Conservation (phyloP, 2,329 filamentous ascomycete genomes). For the Ophiostoma piceae region DNA sequence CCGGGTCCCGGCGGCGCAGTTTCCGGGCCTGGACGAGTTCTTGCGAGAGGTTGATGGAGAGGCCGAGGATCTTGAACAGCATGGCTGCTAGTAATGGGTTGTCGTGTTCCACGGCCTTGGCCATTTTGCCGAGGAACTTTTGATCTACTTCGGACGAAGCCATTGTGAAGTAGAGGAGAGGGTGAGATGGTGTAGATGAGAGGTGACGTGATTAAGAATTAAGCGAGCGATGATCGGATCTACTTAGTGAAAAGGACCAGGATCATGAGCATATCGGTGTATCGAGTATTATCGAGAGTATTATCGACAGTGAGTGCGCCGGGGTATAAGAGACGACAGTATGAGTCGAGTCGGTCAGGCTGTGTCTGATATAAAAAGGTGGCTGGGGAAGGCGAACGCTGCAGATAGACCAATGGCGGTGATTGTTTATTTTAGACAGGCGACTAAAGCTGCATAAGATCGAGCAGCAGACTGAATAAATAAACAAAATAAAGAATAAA, state of each 20-base stretch:
- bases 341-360: conserved; percentile 9
- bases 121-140: conserved; percentile 89
- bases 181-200: neutral
- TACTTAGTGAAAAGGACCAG: conserved; percentile 22
- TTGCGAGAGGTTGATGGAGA: conserved; percentile 81
- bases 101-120: conserved; percentile 69
- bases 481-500: neutral
- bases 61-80: conserved; percentile 84
- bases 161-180: conserved; percentile 50
- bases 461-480: neutral
- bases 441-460: conserved; percentile 8
- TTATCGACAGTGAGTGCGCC: neutral
- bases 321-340: neutral
- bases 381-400: conserved; percentile 7
- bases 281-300: neutral
- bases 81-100: conserved; percentile 75
- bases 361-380: conserved; percentile 7
- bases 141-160: conserved; percentile 96
- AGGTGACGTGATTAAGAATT: conserved; percentile 12
- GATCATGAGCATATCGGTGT: conserved; percentile 14
- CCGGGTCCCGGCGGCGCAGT: conserved; percentile 72
- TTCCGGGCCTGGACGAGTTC: conserved; percentile 79
- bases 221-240: neutral
- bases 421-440: neutral
- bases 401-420: neutral